These are phyloP conservation scores for Gossypium lobatum DNA, from an alignment of 441 rosid species.

Conservation along the genomic window DNA sequence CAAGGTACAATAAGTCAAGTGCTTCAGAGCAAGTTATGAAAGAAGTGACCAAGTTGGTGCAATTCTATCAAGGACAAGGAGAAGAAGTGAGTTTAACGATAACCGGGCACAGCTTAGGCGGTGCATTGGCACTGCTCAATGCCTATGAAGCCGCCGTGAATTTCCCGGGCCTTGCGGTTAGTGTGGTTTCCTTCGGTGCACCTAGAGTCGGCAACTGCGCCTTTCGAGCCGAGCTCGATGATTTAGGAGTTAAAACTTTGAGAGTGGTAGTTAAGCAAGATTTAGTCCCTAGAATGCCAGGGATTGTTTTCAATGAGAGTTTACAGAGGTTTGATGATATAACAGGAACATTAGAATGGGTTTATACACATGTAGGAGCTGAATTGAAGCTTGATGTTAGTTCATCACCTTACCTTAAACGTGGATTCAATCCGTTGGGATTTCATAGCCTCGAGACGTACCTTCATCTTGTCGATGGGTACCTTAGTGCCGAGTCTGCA, in stretches of 20 bases:
- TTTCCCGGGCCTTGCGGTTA: conserved; percentile 17
- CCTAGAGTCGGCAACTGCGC: conserved; percentile 58
- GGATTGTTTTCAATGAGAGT: conserved; percentile 42
- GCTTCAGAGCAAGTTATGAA: conserved; percentile 37
- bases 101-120: conserved; percentile 60
- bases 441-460: conserved; percentile 30
- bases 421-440: conserved; percentile 23
- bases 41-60: conserved; percentile 26
- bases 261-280: conserved; percentile 50
- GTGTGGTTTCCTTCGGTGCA: conserved; percentile 35
- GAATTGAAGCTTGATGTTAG: conserved; percentile 37
- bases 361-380: conserved; percentile 51
- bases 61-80: conserved; percentile 30
- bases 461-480: conserved; percentile 36
- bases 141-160: conserved; percentile 39
- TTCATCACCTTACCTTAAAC: conserved; percentile 19
- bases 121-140: conserved; percentile 49
- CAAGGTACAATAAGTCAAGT: conserved; percentile 32
- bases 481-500: neutral
- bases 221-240: conserved; percentile 35
- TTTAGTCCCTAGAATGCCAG: conserved; percentile 51
- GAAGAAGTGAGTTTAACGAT: conserved; percentile 52
- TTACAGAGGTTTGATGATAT: conserved; percentile 36
- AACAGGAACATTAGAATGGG: conserved; percentile 44
- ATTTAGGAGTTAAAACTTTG: conserved; percentile 39